These are phyloP conservation scores for Priceomyces fermenticarens DNA, from an alignment of 805 yeast genomes.

Conservation along the genomic window DNA sequence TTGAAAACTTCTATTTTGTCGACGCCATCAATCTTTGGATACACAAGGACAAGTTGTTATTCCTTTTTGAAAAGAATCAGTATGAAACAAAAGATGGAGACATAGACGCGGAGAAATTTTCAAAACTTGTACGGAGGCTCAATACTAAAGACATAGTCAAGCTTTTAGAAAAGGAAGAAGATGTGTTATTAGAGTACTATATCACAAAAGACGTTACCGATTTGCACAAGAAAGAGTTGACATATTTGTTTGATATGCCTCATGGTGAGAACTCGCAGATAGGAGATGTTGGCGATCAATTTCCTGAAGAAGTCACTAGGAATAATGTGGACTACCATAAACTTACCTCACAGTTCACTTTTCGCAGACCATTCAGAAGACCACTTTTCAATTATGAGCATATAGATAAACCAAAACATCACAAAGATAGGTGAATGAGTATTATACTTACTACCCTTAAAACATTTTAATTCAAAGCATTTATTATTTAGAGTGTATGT, in stretches of 20 bases:
- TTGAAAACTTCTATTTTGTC: constrained; percentile 19
- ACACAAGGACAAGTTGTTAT: constrained; percentile 11
- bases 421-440: constrained; percentile 4
- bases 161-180: constrained; percentile 18
- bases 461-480: neutral
- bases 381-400: constrained; percentile 25
- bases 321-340: constrained; percentile 17
- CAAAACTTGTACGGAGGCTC: constrained; percentile 13
- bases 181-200: constrained; percentile 23
- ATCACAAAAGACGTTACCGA: constrained; percentile 23
- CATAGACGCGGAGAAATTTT: constrained; percentile 14
- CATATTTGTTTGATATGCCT: constrained; percentile 17
- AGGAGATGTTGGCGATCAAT: constrained; percentile 17
- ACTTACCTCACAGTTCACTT: constrained; percentile 17
- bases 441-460: neutral
- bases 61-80: constrained; percentile 13
- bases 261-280: constrained; percentile 20
- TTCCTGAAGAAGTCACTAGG: constrained; percentile 9
- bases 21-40: constrained; percentile 17
- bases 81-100: constrained; percentile 11
- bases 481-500: neutral
- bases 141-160: constrained; percentile 16
- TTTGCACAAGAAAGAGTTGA: constrained; percentile 21
- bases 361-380: constrained; percentile 22
- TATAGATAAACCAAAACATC: constrained; percentile 22